phyloP scores from a whole-genome alignment of 305 asterid genomes.

The Fraxinus greggii region DNA sequence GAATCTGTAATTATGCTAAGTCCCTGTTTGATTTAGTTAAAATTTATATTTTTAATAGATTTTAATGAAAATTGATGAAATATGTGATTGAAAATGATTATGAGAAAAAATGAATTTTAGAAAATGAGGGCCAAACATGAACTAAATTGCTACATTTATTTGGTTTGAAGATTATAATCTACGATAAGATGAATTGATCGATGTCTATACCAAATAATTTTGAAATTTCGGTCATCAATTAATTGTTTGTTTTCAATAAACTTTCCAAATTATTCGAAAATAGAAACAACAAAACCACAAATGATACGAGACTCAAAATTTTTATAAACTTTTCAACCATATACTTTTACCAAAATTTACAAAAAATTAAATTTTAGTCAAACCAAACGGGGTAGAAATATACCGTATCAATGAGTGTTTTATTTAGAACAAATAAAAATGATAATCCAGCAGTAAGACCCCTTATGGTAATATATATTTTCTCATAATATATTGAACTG shows the following conservation, averaged over 20 bases:
- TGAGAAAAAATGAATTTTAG: no score
- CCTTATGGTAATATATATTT: background rate
- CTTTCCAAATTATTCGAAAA: no score
- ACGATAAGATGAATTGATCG: background rate
- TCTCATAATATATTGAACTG: background rate
- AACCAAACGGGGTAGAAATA: background rate
- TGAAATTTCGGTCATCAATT: background rate
- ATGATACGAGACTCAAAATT: no score
- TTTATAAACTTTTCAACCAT: no score
- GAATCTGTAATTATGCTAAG: background rate
- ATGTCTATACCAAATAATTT: background rate
- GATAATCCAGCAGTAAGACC: background rate
- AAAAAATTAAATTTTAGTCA: no score
- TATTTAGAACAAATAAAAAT: background rate
- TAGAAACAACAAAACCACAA: no score
- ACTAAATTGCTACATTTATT: background rate
- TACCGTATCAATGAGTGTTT: background rate
- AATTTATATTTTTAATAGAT: no score
- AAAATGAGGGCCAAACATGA: background rate
- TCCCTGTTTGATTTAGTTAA: no score
- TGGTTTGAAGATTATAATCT: background rate
- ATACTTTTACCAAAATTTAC: no score
- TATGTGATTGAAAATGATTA: no score
- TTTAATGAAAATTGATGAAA: no score
- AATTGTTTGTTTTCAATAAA: no score